These are phyloP conservation scores for Lavandula angustifolia DNA, from an alignment of 257 asterid species.

Conservation along the genomic window DNA sequence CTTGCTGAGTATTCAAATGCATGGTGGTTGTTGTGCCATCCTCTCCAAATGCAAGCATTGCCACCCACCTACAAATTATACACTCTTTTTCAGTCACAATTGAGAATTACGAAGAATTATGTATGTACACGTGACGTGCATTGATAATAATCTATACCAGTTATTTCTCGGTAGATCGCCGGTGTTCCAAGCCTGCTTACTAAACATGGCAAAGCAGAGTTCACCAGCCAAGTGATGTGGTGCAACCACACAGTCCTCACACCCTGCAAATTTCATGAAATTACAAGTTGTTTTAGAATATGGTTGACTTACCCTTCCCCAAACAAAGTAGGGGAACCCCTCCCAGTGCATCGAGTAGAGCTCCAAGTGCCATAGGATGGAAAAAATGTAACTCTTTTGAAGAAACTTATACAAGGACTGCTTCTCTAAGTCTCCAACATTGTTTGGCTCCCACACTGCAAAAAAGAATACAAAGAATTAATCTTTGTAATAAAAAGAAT, in stretches of 20 bases:
- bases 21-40: slow-evolving; percentile 88
- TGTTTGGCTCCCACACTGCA: slow-evolving; percentile 67
- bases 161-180: slow-evolving; percentile 70
- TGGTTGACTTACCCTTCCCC: slow-evolving; percentile 72
- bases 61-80: slow-evolving; percentile 61
- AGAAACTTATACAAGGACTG: slow-evolving; percentile 66
- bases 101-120: background rate
- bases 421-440: slow-evolving; percentile 76
- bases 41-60: slow-evolving; percentile 74
- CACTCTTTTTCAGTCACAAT: background rate
- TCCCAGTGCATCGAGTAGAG: slow-evolving; percentile 63
- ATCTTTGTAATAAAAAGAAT: too few relatives aligned
- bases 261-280: slow-evolving; percentile 50
- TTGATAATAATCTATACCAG: slow-evolving; percentile 43
- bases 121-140: too few relatives aligned
- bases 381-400: slow-evolving; percentile 44
- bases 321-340: slow-evolving; percentile 74
- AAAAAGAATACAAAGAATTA: background rate
- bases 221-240: slow-evolving; percentile 85
- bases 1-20: slow-evolving; percentile 82
- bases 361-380: slow-evolving; percentile 67
- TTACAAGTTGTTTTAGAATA: too few relatives aligned
- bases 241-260: slow-evolving; percentile 76
- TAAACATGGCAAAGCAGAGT: slow-evolving; percentile 92
- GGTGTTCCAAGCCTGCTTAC: slow-evolving; percentile 75